phyloP scores from a whole-genome alignment of 257 asterid species.

The Solanum paucissectum region DNA sequence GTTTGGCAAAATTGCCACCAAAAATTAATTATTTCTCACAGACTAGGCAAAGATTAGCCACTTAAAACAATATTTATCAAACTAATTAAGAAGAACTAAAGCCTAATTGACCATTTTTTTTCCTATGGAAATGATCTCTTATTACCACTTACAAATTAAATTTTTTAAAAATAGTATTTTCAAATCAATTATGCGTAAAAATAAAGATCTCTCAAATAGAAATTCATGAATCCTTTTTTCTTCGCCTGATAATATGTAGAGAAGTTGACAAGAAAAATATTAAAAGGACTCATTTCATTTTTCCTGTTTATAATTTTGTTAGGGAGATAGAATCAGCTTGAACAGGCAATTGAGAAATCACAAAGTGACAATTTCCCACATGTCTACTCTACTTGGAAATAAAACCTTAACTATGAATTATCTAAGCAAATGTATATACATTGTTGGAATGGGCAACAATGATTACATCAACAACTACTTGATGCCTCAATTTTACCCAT shows the following conservation, averaged over 20 bases:
- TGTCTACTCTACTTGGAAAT: slow-evolving; percentile 16
- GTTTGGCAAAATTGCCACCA: background rate
- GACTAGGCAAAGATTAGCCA: background rate
- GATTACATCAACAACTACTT: slow-evolving; percentile 63
- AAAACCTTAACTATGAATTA: slow-evolving; percentile 11
- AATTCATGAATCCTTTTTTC: too few relatives aligned
- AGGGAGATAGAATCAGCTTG: slow-evolving; percentile 16
- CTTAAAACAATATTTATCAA: background rate
- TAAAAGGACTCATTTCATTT: background rate
- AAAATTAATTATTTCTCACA: background rate
- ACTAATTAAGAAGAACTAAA: background rate
- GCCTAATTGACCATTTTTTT: background rate
- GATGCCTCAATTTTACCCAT: slow-evolving; percentile 36
- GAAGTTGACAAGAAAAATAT: background rate
- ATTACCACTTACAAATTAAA: too few relatives aligned
- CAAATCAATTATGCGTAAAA: background rate
- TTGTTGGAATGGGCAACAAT: slow-evolving; percentile 42
- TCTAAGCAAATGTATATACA: slow-evolving; percentile 46
- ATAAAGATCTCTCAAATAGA: background rate
- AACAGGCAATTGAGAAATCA: slow-evolving; percentile 13
- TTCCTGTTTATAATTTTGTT: background rate
- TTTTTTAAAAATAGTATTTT: too few relatives aligned
- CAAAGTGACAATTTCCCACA: background rate
- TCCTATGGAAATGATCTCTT: background rate
- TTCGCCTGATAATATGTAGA: background rate